phyloP scores from a whole-genome alignment of 2,329 filamentous ascomycete species.

The Teratosphaeria epicoccoides region DNA sequence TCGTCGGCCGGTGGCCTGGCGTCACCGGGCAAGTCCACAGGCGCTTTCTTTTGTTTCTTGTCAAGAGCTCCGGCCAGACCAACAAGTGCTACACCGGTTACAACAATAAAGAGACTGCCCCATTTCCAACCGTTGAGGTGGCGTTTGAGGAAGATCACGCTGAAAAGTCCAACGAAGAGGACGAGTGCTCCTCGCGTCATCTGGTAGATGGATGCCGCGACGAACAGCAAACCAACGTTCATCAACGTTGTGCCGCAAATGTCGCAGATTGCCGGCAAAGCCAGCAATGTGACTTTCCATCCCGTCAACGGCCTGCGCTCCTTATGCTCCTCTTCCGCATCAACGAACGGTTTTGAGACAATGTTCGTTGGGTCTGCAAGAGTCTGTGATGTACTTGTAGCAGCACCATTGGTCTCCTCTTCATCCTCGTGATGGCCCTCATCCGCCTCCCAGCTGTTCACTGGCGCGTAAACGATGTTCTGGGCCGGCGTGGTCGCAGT shows the following conservation, averaged over 20 bases:
- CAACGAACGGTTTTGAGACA: slow-evolving; percentile 43
- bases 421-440: slow-evolving; percentile 28
- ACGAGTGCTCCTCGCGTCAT: slow-evolving; percentile 95
- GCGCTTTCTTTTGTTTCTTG: slow-evolving; percentile 45
- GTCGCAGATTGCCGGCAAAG: slow-evolving; percentile 82
- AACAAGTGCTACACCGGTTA: slow-evolving; percentile 78
- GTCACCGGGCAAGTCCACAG: slow-evolving; percentile 20
- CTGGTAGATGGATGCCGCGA: slow-evolving; percentile 93
- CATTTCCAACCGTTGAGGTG: slow-evolving; percentile 82
- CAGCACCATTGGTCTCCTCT: slow-evolving; percentile 35
- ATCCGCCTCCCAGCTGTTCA: slow-evolving; percentile 21
- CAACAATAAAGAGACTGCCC: slow-evolving; percentile 76
- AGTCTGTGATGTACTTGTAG: slow-evolving; percentile 26
- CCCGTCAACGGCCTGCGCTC: slow-evolving; percentile 53
- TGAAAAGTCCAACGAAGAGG: slow-evolving; percentile 90
- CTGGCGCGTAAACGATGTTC: slow-evolving; percentile 20
- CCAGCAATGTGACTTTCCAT: slow-evolving; percentile 61
- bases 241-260: slow-evolving; percentile 93
- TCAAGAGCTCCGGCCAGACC: slow-evolving; percentile 80
- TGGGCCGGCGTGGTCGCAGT: slow-evolving; percentile 13
- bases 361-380: slow-evolving; percentile 29
- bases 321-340: slow-evolving; percentile 33
- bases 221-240: slow-evolving; percentile 89
- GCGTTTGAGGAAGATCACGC: slow-evolving; percentile 76
- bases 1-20: slow-evolving; percentile 8